Base-by-base conservation (phyloP, 768 basidiomycete species). In the Terana coerulea region DNA sequence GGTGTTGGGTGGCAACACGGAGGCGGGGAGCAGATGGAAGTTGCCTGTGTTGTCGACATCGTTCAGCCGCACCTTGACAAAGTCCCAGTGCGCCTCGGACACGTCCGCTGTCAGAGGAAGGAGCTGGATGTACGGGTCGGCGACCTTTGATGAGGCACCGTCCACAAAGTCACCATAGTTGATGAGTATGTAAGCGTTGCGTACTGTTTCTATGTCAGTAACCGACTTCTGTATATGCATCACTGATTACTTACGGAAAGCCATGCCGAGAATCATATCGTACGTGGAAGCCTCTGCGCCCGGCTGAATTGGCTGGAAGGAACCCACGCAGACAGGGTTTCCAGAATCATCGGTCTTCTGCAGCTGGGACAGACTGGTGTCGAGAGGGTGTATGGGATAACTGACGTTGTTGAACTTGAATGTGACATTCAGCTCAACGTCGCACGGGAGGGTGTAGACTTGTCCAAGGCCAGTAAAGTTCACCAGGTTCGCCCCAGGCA, bases 241-340 rank as follows among this genome's bases (percentile, higher is more conserved):
- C 28, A 34, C n/a, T 19, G 12, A 43, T 11, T 1, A 65, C 71
- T 42, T 47, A 71, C 70, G 57, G 64, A 72, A 72, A 11, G 64
- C 60, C 62, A 68, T 68, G 34, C 70, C 71, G 14, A 72, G 57
- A 50, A 71, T 65, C 52, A 66, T 58, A 53, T 72, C 71, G 48
- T 58, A 70, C 25, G 33, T 47, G 19, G 30, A 42, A 2, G 57
- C 52, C 33, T 53, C 49, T n/a, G 49, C 44, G 8, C 42, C 57
- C 19, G 41, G 45, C 26, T 56, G 51, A 49, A 64, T 67, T 3
- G 69, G 67, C 57, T 68, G 70, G 64, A 70, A 71, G 52, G 68
- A 56, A 35, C 69, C 69, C 19, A 66, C 51, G 56, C 70, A 71
- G 15, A 61, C 53, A 22, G 57, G 54, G 21, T 58, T 60, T 5